These are phyloP conservation scores for Lojkania enalia DNA, from an alignment of 2,329 filamentous ascomycete species.

Conservation along the genomic window DNA sequence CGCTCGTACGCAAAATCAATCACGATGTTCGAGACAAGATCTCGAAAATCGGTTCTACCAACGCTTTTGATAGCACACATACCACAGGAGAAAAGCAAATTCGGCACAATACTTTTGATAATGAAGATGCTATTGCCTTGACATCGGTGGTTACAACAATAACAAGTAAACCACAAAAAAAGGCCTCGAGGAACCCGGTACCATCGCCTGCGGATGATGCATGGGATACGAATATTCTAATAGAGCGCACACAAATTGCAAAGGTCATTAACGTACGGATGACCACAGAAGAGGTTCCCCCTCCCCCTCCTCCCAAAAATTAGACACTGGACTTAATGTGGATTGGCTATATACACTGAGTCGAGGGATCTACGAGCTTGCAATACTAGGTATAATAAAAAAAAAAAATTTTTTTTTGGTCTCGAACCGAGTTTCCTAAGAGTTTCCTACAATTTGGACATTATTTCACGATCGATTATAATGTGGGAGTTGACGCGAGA, in stretches of 20 bases:
- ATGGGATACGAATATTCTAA: constrained; percentile 24
- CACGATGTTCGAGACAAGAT: constrained; percentile 25
- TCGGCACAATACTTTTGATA: constrained; percentile 7
- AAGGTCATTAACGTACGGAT: background rate
- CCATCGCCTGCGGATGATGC: constrained; percentile 15
- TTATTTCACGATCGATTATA: too few species aligned
- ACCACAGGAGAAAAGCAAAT: background rate
- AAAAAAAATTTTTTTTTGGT: too few species aligned
- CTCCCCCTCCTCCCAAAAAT: too few species aligned
- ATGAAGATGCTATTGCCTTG: constrained; percentile 24
- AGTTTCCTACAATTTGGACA: too few species aligned
- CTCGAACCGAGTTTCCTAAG: too few species aligned
- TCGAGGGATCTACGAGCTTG: too few species aligned
- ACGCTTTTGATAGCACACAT: background rate
- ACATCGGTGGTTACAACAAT: constrained; percentile 13
- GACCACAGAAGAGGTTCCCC: background rate
- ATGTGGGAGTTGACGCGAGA: too few species aligned
- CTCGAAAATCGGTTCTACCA: constrained; percentile 9
- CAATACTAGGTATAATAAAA: too few species aligned
- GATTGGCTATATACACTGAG: too few species aligned
- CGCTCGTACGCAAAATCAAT: constrained; percentile 43
- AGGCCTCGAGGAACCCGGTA: constrained; percentile 12
- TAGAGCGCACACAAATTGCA: constrained; percentile 14
- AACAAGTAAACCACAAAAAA: constrained; percentile 13
- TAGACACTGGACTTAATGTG: too few species aligned